These are phyloP conservation scores for Baeospora myosura DNA, from an alignment of 1,284 basidiomycete genomes.

Conservation along the genomic window DNA sequence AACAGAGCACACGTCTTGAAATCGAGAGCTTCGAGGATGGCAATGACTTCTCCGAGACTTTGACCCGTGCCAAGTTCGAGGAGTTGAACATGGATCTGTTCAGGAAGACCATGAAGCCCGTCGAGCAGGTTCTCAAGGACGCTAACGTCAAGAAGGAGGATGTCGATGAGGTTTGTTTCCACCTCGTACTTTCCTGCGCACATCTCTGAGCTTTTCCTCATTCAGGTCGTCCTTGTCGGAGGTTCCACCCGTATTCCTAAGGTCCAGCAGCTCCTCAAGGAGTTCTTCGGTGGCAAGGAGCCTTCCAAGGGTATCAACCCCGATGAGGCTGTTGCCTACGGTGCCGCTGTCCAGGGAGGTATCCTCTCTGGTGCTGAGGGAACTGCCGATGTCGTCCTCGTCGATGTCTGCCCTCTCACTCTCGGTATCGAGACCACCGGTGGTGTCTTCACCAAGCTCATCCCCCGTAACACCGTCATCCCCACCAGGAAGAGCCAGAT, in stretches of 20 bases:
- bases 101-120: slow-evolving; percentile 99
- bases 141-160: slow-evolving; percentile 97
- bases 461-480: slow-evolving; percentile 94
- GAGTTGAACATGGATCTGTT: slow-evolving; percentile 98
- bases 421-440: slow-evolving; percentile 98
- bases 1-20: slow-evolving; percentile 81
- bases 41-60: slow-evolving; percentile 94
- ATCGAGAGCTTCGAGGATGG: slow-evolving; percentile 93
- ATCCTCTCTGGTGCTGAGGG: slow-evolving; percentile 87
- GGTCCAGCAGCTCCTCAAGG: slow-evolving; percentile 93
- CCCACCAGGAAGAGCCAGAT: slow-evolving; percentile 98
- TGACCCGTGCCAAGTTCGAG: slow-evolving; percentile 98
- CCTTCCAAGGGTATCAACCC: slow-evolving; percentile 93
- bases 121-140: slow-evolving; percentile 98
- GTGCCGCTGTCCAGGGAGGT: slow-evolving; percentile 97
- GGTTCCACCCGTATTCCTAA: slow-evolving; percentile 99
- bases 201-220: neutral
- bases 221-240: slow-evolving; percentile 80
- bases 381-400: slow-evolving; percentile 82
- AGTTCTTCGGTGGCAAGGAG: slow-evolving; percentile 88
- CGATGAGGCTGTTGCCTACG: slow-evolving; percentile 93
- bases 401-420: slow-evolving; percentile 92
- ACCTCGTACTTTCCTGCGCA: neutral
- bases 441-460: slow-evolving; percentile 97
- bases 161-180: slow-evolving; percentile 70